Evolutionary conservation across 768 basidiomycete genomes (phyloP), one percentile per base, ranked within the genome.

Genomic region (Serendipita indica): DNA sequence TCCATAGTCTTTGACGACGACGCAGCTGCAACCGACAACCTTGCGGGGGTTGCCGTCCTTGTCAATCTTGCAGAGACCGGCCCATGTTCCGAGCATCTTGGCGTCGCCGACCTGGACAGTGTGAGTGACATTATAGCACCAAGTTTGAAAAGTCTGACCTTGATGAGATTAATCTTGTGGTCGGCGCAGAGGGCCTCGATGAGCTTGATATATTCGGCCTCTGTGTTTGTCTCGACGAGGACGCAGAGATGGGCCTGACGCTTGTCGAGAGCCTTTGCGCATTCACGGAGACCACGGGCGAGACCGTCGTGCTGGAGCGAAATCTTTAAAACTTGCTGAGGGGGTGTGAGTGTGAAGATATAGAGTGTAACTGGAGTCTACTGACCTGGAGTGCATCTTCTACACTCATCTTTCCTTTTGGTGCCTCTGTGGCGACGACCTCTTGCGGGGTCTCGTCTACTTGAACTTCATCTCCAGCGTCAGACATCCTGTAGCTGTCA

Each of bases 121-220:
- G 68, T 64, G 61, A 34, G 18, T 25, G 22, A 39, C 22, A 18
- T 34, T 33, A 13, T 33, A 14, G 7, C 57, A 18, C 2, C 10
- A 30, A 39, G 2, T 20, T 30, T 34, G 4, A 12, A n/a, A 33
- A 20, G 14, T 14, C 62, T 52, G 65, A 93, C 89, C 77, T 97
- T 98, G 89, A 99, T 97, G 64, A 99, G 77, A 79, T 92, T 91
- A 77, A 98, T 97, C 75, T 93, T 94, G 83, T 98, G 93, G 77
- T 96, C 92, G 63, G 90, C 87, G 71, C 94, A 98, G 70, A 99
- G 90, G 56, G 94, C 94, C 76, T 97, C 93, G 65, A 99, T 96
- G 77, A 99, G 89, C 79, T 97, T 98, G 82, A 96, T 89, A 80
- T 99, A 98, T 75, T 97, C 94, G 65, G 93, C 89, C 76, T 98